These are phyloP conservation scores for Tylopilus sp. DNA, from an alignment of 1,284 basidiomycete species.

Conservation along the genomic window DNA sequence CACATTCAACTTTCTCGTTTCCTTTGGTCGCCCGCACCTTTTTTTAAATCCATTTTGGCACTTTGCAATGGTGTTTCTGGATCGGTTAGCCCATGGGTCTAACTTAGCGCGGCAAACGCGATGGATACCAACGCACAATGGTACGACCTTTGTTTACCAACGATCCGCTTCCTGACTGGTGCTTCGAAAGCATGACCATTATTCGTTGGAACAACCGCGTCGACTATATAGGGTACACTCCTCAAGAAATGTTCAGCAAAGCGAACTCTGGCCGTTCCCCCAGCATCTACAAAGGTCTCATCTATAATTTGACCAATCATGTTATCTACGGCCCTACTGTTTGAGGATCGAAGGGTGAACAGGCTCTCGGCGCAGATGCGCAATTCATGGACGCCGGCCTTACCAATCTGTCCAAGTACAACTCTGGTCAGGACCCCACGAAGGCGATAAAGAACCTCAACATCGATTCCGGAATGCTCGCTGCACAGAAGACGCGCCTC, in stretches of 20 bases:
- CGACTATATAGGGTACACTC: conserved; percentile 88
- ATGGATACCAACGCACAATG: conserved; percentile 83
- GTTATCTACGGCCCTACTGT: conserved; percentile 58
- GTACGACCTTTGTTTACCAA: conserved; percentile 90
- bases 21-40: neutral
- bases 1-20: conserved; percentile 75
- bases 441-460: conserved; percentile 68
- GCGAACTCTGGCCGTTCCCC: conserved; percentile 65
- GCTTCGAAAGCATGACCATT: conserved; percentile 86
- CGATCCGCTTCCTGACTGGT: conserved; percentile 96
- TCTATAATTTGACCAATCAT: conserved; percentile 90
- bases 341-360: conserved; percentile 56
- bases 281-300: conserved; percentile 77
- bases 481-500: conserved; percentile 82
- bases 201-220: conserved; percentile 87
- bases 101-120: conserved; percentile 75
- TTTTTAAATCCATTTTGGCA: conserved; percentile 42
- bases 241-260: conserved; percentile 72
- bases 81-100: conserved; percentile 80
- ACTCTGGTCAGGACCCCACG: conserved; percentile 83
- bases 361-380: conserved; percentile 55
- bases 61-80: conserved; percentile 88
- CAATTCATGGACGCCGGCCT: conserved; percentile 80
- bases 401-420: conserved; percentile 78
- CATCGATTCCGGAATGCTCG: conserved; percentile 65